Percentiles rank a stretch among this genome's conserved stretches.
phyloP scores from a whole-genome alignment of 495 filamentous ascomycete species.

The Aspergillus affinis region DNA sequence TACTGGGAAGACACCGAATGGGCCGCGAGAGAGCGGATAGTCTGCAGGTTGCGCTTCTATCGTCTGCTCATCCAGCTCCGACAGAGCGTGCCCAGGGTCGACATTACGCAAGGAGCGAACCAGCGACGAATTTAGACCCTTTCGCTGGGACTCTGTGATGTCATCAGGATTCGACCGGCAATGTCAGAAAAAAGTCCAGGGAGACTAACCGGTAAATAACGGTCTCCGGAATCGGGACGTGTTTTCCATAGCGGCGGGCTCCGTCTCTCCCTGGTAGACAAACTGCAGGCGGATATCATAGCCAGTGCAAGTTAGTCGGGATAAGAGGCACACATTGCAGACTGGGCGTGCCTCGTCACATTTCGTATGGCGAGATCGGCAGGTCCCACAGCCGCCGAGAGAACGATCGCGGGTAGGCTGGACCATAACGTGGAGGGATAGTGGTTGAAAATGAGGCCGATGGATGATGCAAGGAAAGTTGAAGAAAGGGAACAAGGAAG shows the following conservation, averaged over 20 bases:
- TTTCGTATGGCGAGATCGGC: conserved; percentile 28
- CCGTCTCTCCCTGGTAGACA: conserved; percentile 10
- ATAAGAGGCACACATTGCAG: conserved; percentile 24
- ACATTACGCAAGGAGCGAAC: background rate
- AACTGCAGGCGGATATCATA: conserved; percentile 31
- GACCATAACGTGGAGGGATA: background rate
- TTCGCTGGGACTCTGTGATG: conserved; percentile 6
- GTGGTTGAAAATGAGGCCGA: background rate
- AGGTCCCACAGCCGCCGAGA: conserved; percentile 15
- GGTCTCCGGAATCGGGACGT: conserved; percentile 27
- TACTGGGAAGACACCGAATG: conserved; percentile 7
- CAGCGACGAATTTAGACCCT: conserved; percentile 8
- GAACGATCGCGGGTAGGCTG: background rate
- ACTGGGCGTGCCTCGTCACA: conserved; percentile 29
- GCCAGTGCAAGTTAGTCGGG: conserved; percentile 15
- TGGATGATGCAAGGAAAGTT: background rate
- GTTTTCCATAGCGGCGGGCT: background rate
- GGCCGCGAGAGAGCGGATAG: conserved; percentile 2
- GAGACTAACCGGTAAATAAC: conserved; percentile 16
- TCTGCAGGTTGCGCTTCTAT: background rate
- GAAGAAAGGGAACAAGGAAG: too few species aligned
- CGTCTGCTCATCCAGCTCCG: background rate
- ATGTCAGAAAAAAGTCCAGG: background rate
- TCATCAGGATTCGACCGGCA: conserved; percentile 7
- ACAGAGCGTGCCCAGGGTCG: background rate